A percentile compares a stretch with the other conserved stretches of the same genome.
Evolutionary conservation across 768 basidiomycete species (phyloP).

Genomic region (Suillus paluster): DNA sequence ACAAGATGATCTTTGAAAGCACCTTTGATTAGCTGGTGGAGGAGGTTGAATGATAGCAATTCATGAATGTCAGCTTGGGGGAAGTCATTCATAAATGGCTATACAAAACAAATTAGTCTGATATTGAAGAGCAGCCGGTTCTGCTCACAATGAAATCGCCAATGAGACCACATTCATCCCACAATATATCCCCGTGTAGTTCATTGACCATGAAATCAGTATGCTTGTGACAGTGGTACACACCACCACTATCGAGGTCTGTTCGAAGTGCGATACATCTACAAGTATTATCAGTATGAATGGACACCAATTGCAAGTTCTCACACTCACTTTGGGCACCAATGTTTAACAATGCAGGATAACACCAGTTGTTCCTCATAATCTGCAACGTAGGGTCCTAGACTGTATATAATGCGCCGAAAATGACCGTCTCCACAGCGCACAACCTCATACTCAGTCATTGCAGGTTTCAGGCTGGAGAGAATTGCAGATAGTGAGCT

Average conservation of each 20-base stretch:
- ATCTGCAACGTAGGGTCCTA: constrained; percentile 45
- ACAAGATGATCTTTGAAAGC: constrained; percentile 5
- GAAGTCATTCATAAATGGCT: constrained; percentile 4
- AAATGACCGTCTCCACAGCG: constrained; percentile 37
- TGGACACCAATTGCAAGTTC: not conserved
- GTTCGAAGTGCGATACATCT: constrained; percentile 30
- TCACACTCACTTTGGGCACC: constrained; percentile 39
- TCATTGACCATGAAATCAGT: constrained; percentile 22
- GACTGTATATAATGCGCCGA: constrained; percentile 32
- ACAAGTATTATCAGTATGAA: constrained; percentile 10
- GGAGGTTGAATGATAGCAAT: not conserved
- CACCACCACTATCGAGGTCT: constrained; percentile 28
- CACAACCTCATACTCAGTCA: constrained; percentile 29
- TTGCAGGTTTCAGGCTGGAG: constrained; percentile 22
- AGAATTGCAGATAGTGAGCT: constrained; percentile 32
- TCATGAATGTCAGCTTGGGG: too few relatives aligned
- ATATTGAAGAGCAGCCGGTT: not conserved
- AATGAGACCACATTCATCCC: constrained; percentile 41
- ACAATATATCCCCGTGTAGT: constrained; percentile 33
- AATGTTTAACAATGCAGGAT: constrained; percentile 37
- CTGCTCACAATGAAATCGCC: constrained; percentile 36
- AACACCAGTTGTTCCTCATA: constrained; percentile 43
- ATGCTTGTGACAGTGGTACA: constrained; percentile 27
- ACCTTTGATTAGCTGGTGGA: constrained; percentile 5
- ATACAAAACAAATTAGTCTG: not conserved